These are phyloP conservation scores for Clitopilus hobsonii DNA, from an alignment of 768 basidiomycete species.

Conservation along the genomic window DNA sequence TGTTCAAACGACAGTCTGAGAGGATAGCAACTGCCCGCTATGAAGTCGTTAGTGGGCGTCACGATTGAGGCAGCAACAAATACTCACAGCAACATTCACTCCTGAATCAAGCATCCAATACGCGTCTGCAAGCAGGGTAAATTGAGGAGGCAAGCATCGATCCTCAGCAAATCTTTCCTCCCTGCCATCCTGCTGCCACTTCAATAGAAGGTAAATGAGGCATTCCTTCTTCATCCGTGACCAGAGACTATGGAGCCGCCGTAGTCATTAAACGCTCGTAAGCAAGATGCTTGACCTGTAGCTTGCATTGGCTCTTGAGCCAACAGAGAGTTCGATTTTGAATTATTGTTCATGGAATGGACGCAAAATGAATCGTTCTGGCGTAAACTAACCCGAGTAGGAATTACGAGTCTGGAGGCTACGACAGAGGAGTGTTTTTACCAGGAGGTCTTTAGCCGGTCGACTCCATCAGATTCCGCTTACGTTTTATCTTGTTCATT, in stretches of 20 bases:
- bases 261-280: neutral
- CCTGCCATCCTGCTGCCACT: slow-evolving; percentile 68
- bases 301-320: too few species aligned
- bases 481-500: too few species aligned
- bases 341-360: too few species aligned
- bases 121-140: slow-evolving; percentile 71
- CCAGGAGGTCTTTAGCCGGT: too few species aligned
- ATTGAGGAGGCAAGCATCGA: slow-evolving; percentile 71
- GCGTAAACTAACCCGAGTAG: neutral
- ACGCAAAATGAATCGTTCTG: too few species aligned
- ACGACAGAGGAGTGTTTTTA: too few species aligned
- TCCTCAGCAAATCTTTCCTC: slow-evolving; percentile 47
- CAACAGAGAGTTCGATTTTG: too few species aligned
- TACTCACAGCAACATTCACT: slow-evolving; percentile 53
- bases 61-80: neutral
- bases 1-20: slow-evolving; percentile 70
- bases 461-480: too few species aligned
- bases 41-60: neutral
- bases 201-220: slow-evolving; percentile 75
- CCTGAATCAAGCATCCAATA: slow-evolving; percentile 82
- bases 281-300: too few species aligned
- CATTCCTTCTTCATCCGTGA: slow-evolving; percentile 66
- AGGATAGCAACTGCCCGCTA: slow-evolving; percentile 71
- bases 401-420: too few species aligned
- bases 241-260: slow-evolving; percentile 1